A percentile compares a stretch with the other conserved stretches of the same genome.
Conservation (phyloP, 1,284 basidiomycete genomes). For the Cryptococcus floricola region DNA sequence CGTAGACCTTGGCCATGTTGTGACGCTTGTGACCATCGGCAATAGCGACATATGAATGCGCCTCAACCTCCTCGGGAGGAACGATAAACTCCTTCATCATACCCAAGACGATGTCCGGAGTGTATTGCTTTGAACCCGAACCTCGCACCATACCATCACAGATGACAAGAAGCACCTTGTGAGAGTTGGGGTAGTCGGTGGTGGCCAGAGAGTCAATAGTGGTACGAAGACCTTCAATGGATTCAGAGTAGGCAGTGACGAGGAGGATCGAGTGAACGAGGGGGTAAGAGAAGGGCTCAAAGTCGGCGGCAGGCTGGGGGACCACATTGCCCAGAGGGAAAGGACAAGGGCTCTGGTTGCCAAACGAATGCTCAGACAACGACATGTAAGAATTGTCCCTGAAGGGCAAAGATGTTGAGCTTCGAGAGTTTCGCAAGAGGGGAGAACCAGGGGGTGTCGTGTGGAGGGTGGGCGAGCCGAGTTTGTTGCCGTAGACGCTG, state of each 20-base stretch:
- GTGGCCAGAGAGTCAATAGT: conserved; percentile 97
- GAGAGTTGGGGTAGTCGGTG: conserved; percentile 97
- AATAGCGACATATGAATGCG: conserved; percentile 96
- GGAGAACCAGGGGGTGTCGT: conserved; percentile 72
- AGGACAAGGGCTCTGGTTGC: conserved; percentile 58
- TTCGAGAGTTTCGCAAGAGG: conserved; percentile 68
- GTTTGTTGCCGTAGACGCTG: conserved; percentile 46
- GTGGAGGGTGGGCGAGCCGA: conserved; percentile 35
- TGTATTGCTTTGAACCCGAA: conserved; percentile 76
- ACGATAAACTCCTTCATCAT: conserved; percentile 98
- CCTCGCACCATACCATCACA: conserved; percentile 99
- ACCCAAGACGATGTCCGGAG: conserved; percentile 87
- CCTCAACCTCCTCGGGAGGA: conserved; percentile 78
- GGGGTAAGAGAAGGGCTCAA: conserved; percentile 93
- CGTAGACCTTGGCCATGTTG: conserved; percentile 99
- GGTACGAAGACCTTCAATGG: conserved; percentile 90
- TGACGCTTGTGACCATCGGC: conserved; percentile 98
- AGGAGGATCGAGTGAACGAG: conserved; percentile 91
- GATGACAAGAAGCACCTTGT: conserved; percentile 93
- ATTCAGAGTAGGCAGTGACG: conserved; percentile 98
- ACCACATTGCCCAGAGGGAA: conserved; percentile 85
- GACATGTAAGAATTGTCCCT: conserved; percentile 45
- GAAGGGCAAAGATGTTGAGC: conserved; percentile 67
- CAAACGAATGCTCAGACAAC: conserved; percentile 27
- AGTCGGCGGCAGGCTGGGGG: conserved; percentile 85